phyloP scores from a whole-genome alignment of 176 grass and related monocot genomes.

The Paspalum notatum region DNA sequence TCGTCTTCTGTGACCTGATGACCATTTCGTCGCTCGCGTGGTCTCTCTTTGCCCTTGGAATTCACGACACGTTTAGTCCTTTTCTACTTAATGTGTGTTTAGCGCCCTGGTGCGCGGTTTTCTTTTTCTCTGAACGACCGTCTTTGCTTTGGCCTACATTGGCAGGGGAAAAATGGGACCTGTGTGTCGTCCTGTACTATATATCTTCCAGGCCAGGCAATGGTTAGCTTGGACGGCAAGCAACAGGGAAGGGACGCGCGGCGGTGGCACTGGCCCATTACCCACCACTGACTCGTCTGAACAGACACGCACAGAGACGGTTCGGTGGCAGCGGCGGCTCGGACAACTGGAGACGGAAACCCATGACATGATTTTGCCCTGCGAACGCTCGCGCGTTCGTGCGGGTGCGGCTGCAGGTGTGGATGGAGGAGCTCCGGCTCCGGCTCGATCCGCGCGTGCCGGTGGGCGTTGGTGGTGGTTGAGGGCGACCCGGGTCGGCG shows the following conservation, averaged over 20 bases:
- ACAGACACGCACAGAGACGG: background rate
- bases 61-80: background rate
- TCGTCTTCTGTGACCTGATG: no score
- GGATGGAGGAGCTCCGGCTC: background rate
- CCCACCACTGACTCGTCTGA: conserved; percentile 29
- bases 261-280: conserved; percentile 2
- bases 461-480: background rate
- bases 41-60: background rate
- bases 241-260: background rate
- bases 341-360: no score
- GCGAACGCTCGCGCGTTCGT: background rate
- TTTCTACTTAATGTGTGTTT: background rate
- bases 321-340: conserved; percentile 9
- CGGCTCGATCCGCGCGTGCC: background rate
- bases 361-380: no score
- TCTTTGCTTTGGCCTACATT: background rate
- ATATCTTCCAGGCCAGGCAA: background rate
- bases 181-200: background rate
- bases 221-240: conserved; percentile 47
- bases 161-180: background rate
- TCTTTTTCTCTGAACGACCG: background rate
- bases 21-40: background rate
- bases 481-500: no score
- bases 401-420: background rate
- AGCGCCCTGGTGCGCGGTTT: background rate